Evolutionary conservation across 345 rosid species (phyloP).

Genomic region (Salix viminalis): DNA sequence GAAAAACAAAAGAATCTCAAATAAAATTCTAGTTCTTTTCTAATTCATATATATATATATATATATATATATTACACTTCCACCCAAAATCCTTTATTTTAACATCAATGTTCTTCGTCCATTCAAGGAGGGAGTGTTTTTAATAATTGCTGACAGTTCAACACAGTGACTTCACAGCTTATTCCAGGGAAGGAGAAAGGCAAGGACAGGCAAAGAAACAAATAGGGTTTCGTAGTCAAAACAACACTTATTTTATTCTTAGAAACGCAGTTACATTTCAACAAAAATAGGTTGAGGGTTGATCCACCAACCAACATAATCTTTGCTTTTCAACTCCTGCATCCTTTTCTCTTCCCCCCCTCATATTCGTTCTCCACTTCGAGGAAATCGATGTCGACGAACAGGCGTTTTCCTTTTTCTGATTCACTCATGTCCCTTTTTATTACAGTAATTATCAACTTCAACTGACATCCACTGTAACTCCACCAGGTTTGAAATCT

Average conservation of each 20-base stretch:
- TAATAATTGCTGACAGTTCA: neutral
- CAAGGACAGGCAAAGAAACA: slow-evolving; percentile 7
- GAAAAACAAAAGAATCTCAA: no score
- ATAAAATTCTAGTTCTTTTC: neutral
- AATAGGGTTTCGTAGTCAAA: slow-evolving; percentile 15
- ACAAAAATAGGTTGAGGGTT: slow-evolving; percentile 24
- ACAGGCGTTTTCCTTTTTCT: neutral
- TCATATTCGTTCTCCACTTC: neutral
- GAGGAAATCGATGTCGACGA: neutral
- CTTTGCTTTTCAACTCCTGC: slow-evolving; percentile 23
- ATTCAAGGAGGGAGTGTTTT: neutral
- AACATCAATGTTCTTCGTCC: neutral
- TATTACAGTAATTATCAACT: neutral
- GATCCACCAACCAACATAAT: slow-evolving; percentile 36
- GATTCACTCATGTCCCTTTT: neutral
- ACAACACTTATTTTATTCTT: slow-evolving; percentile 10
- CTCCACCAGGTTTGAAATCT: slow-evolving; percentile 2
- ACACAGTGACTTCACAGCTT: slow-evolving; percentile 9
- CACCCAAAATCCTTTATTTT: neutral
- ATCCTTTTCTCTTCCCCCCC: slow-evolving; percentile 1
- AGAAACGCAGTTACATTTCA: slow-evolving; percentile 8
- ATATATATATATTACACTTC: no score
- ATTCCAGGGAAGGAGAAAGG: neutral
- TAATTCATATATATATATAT: neutral
- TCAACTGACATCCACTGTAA: neutral